These are phyloP conservation scores for Apiotrichum akiyoshidainum DNA, from an alignment of 1,284 basidiomycete species.

Conservation along the genomic window DNA sequence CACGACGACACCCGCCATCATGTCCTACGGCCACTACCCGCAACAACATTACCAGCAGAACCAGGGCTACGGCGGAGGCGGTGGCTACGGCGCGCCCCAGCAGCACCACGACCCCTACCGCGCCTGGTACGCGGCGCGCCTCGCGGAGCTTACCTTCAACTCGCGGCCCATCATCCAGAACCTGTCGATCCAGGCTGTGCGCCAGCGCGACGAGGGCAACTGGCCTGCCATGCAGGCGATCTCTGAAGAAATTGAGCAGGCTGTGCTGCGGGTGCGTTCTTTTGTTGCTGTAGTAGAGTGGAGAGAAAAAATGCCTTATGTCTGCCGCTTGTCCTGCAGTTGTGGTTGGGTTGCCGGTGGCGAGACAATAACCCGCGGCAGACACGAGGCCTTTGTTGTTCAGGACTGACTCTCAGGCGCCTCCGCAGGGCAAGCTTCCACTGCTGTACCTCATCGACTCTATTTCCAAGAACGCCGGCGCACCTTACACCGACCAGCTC, in stretches of 20 bases:
- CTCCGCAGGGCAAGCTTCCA: slow-evolving; percentile 86
- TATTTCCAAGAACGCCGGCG: slow-evolving; percentile 89
- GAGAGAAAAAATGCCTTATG: background rate
- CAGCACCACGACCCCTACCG: slow-evolving; percentile 41
- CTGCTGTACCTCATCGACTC: slow-evolving; percentile 94
- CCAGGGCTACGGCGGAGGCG: background rate
- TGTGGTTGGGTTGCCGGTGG: background rate
- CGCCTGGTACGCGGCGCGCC: slow-evolving; percentile 66
- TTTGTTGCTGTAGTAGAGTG: background rate
- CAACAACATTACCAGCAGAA: background rate
- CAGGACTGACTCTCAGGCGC: slow-evolving; percentile 62
- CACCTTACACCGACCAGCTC: slow-evolving; percentile 80
- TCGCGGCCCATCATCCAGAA: slow-evolving; percentile 93
- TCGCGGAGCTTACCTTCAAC: slow-evolving; percentile 86
- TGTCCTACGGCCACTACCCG: slow-evolving; percentile 5
- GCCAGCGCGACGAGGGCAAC: slow-evolving; percentile 58
- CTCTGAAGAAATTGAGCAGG: slow-evolving; percentile 79
- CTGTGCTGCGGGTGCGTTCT: slow-evolving; percentile 63
- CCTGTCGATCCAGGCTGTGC: slow-evolving; percentile 90
- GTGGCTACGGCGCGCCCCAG: background rate
- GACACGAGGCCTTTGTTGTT: background rate
- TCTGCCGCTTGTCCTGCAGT: too few relatives aligned
- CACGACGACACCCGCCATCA: background rate
- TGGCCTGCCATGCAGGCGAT: slow-evolving; percentile 73
- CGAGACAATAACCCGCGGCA: background rate